phyloP scores from a whole-genome alignment of 2,329 filamentous ascomycete genomes.

The Monilinia laxa region DNA sequence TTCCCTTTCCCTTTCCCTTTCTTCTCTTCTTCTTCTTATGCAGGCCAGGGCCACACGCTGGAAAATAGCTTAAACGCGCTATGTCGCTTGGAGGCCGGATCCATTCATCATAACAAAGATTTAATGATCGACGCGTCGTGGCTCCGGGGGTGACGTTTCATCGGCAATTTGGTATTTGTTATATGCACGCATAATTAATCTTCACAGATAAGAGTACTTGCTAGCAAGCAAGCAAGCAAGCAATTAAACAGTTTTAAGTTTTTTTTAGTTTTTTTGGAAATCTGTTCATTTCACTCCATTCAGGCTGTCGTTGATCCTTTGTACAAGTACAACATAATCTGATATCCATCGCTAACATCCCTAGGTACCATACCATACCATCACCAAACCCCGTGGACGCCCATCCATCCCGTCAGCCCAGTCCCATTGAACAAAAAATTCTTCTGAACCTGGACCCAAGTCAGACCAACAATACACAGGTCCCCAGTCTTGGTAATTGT shows the following conservation, averaged over 20 bases:
- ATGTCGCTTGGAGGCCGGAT: too few relatives aligned
- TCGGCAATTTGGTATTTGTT: too few relatives aligned
- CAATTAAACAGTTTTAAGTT: not conserved
- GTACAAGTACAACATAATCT: constrained; percentile 15
- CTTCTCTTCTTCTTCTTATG: too few relatives aligned
- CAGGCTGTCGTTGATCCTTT: constrained; percentile 10
- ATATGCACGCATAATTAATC: too few relatives aligned
- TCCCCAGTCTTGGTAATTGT: constrained; percentile 8
- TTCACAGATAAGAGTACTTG: too few relatives aligned
- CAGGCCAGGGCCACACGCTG: too few relatives aligned
- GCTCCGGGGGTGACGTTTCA: not conserved
- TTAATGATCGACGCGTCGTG: not conserved
- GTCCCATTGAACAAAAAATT: constrained; percentile 4
- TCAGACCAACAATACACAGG: constrained; percentile 6
- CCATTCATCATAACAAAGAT: not conserved
- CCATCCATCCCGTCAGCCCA: constrained; percentile 7
- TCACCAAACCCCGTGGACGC: not conserved
- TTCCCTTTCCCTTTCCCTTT: not conserved
- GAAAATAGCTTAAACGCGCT: too few relatives aligned
- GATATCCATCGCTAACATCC: constrained; percentile 9
- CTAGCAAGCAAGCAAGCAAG: not conserved
- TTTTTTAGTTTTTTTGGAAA: not conserved
- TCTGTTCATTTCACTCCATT: not conserved
- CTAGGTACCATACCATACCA: not conserved
- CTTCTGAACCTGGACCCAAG: not conserved